Base-by-base conservation (phyloP, 2,329 filamentous ascomycete species). In the Pseudogymnoascus sp. region DNA sequence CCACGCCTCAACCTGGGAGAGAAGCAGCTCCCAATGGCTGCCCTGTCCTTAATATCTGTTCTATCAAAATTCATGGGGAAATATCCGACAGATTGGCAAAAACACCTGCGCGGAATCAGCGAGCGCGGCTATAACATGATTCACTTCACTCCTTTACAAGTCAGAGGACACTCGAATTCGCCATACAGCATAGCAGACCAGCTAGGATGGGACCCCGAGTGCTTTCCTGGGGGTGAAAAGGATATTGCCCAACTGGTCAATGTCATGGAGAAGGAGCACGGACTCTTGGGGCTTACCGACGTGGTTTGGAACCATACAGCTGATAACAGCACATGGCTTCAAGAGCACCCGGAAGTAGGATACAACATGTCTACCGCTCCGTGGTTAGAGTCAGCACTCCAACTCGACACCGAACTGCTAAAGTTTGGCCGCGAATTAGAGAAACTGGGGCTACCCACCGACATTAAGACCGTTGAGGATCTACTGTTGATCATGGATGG, bases 281-380 rank as follows among this genome's bases (percentile, higher is more conserved):
- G 89, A 2, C 79, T 99, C 61, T 80, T 99, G 62, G 91, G 90
- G 65, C 76, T 99, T 77, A 97, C 93, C 0, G 94, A 99, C 73
- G 93, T 99, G 65, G 95, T 99, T 48, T 92, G 94, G 80, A 99
- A 99, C 72, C 94, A 99, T 77, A 99, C 94, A 3, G 93, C 94
- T 5, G 85, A 97, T 78, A 97, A 97, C 76, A 95, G 89, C 75
- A 84, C 88, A 69, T 99, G 94, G 94, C 82, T 99, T 9, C 82
- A 95, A 72, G 88, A 95, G 64, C 93, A 99, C 71, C 94, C 95
- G 0, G 94, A 99, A 69, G 89, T 92, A 48, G 94, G 94, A 13
- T 99, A 99, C 80, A 99, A 95, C 73, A 79, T 96, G 66, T 86
- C 87, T 40, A 97, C 93, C 0, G 92, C 94, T 0, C 94, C 94